Percentiles rank a stretch among this genome's conserved stretches.
Evolutionary conservation across 495 filamentous ascomycete species (phyloP).

Genomic region (Pyronema omphalodes): DNA sequence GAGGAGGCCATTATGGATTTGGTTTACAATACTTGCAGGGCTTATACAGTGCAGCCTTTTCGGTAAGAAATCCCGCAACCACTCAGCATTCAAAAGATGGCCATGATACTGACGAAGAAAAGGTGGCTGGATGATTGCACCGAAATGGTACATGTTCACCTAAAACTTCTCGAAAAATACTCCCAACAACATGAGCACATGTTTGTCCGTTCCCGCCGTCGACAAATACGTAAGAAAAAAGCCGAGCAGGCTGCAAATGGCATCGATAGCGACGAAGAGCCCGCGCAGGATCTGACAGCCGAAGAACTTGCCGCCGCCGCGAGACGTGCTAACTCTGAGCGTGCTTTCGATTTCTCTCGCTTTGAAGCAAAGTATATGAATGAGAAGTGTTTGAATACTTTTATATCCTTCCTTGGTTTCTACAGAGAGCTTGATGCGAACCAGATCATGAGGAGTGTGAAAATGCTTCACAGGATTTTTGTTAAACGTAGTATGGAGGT

Average conservation of each 20-base stretch:
- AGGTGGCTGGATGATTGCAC: slow-evolving; percentile 61
- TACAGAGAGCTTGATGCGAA: slow-evolving; percentile 63
- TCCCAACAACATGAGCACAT: slow-evolving; percentile 87
- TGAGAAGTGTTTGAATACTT: slow-evolving; percentile 77
- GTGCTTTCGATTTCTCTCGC: slow-evolving; percentile 83
- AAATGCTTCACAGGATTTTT: slow-evolving; percentile 84
- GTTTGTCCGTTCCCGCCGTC: slow-evolving; percentile 64
- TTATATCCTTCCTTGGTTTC: slow-evolving; percentile 57
- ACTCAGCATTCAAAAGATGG: no score
- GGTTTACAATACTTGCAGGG: slow-evolving; percentile 54
- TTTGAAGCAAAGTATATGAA: slow-evolving; percentile 65
- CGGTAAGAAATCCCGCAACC: slow-evolving; percentile 30
- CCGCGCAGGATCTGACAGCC: slow-evolving; percentile 47
- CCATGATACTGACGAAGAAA: not conserved
- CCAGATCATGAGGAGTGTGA: slow-evolving; percentile 83
- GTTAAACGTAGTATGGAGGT: slow-evolving; percentile 87
- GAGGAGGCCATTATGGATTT: slow-evolving; percentile 87
- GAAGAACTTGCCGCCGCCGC: slow-evolving; percentile 54
- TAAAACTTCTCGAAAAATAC: slow-evolving; percentile 81
- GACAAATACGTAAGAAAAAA: slow-evolving; percentile 21
- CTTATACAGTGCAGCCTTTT: slow-evolving; percentile 85
- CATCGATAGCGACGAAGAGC: slow-evolving; percentile 21
- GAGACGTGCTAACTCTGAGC: slow-evolving; percentile 36
- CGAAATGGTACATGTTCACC: slow-evolving; percentile 75
- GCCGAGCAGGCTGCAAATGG: slow-evolving; percentile 4